Conservation (phyloP, 2,329 filamentous ascomycete genomes). For the Curvularia verruculosa region DNA sequence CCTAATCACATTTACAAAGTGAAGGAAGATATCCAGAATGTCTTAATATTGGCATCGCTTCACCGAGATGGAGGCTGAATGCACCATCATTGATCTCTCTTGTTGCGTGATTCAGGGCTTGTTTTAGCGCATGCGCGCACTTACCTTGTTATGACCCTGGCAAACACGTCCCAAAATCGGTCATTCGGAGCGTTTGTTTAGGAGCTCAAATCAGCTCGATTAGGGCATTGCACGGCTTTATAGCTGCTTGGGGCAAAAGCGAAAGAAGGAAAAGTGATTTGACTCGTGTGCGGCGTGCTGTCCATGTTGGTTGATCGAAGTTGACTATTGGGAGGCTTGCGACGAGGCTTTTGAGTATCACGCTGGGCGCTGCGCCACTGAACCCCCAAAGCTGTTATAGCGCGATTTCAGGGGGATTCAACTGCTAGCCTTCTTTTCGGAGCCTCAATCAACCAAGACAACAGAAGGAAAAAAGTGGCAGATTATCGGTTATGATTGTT, state of each 20-base stretch:
- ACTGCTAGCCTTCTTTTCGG: neutral
- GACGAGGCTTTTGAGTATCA: constrained; percentile 9
- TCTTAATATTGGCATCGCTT: neutral
- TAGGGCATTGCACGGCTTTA: neutral
- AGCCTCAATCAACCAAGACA: neutral
- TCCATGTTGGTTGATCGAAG: neutral
- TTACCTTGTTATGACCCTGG: neutral
- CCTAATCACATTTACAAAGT: too few species aligned
- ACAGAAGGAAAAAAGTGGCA: neutral
- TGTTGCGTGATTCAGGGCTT: neutral
- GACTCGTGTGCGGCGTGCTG: neutral
- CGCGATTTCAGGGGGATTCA: neutral
- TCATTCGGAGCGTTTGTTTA: neutral
- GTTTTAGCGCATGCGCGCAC: neutral
- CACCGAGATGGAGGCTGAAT: neutral
- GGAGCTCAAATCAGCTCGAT: neutral
- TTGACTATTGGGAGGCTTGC: constrained; percentile 7
- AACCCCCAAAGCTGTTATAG: neutral
- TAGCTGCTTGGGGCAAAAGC: neutral
- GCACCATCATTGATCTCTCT: neutral
- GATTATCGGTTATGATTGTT: too few species aligned
- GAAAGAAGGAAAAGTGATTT: neutral
- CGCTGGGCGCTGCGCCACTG: constrained; percentile 3
- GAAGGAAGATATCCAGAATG: neutral
- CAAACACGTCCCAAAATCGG: too few species aligned